Conservation (phyloP, 2,329 filamentous ascomycete species). For the Coniella vitis region DNA sequence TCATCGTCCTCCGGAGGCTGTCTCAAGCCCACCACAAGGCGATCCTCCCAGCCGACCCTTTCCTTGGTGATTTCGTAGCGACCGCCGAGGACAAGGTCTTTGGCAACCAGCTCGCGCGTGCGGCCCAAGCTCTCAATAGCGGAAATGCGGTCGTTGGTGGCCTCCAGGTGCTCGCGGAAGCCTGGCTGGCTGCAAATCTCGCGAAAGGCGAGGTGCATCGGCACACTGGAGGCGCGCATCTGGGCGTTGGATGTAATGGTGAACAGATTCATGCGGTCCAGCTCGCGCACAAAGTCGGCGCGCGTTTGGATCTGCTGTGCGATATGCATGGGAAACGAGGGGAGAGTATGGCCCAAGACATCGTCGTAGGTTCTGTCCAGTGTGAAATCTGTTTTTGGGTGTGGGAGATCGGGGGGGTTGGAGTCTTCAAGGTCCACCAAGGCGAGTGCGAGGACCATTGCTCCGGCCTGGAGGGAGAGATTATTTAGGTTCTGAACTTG, state of each 20-base stretch:
- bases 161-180: constrained; percentile 77
- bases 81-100: constrained; percentile 82
- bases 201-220: constrained; percentile 89
- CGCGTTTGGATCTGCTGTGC: constrained; percentile 92
- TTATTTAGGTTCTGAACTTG: background rate
- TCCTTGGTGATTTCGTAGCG: constrained; percentile 60
- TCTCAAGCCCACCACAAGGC: constrained; percentile 29
- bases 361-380: constrained; percentile 52
- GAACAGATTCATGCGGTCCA: constrained; percentile 92
- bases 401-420: constrained; percentile 60
- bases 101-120: constrained; percentile 91
- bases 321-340: constrained; percentile 72
- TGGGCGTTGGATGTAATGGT: constrained; percentile 82
- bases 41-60: constrained; percentile 25
- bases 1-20: constrained; percentile 36
- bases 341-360: constrained; percentile 65
- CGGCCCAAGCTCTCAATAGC: constrained; percentile 89
- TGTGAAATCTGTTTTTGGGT: constrained; percentile 37
- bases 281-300: constrained; percentile 85
- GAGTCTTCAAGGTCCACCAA: constrained; percentile 72
- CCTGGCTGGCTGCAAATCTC: constrained; percentile 71
- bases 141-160: constrained; percentile 76
- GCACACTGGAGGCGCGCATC: constrained; percentile 88
- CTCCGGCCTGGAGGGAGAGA: constrained; percentile 55
- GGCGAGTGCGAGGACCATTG: constrained; percentile 87